A percentile compares a stretch with the other conserved stretches of the same genome.
Evolutionary conservation across 1,284 basidiomycete species (phyloP).

Genomic region (Earliella scabrosa): DNA sequence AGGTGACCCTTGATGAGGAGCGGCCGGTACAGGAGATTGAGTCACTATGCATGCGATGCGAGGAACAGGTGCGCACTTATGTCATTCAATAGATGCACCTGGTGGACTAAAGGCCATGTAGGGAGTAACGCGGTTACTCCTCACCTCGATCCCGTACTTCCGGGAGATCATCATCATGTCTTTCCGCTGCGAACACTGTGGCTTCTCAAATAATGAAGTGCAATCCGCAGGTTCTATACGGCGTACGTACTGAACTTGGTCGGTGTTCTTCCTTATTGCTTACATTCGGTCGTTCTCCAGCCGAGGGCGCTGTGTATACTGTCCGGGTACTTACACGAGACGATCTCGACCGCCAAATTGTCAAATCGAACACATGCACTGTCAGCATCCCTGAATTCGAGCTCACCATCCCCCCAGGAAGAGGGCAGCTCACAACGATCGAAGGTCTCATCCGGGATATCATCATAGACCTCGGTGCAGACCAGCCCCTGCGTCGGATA

Average conservation of each 20-base stretch:
- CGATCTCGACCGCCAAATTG: constrained; percentile 93
- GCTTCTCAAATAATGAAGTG: constrained; percentile 91
- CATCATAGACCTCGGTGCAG: constrained; percentile 79
- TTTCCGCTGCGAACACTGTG: constrained; percentile 95
- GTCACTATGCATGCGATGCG: constrained; percentile 94
- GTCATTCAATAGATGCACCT: constrained; percentile 9
- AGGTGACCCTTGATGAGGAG: constrained; percentile 56
- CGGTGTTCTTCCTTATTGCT: neutral
- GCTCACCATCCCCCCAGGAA: constrained; percentile 87
- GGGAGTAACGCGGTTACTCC: constrained; percentile 90
- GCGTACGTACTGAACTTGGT: constrained; percentile 52
- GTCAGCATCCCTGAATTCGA: constrained; percentile 88
- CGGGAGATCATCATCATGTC: constrained; percentile 95
- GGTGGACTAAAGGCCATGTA: constrained; percentile 35
- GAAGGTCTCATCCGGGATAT: constrained; percentile 93
- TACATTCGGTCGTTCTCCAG: constrained; percentile 40
- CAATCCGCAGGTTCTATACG: constrained; percentile 91
- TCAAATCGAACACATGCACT: constrained; percentile 88
- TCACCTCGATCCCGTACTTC: constrained; percentile 97
- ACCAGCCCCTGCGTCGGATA: constrained; percentile 88
- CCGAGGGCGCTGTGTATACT: constrained; percentile 77
- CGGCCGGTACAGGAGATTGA: constrained; percentile 81
- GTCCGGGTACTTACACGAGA: constrained; percentile 75
- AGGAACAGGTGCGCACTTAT: constrained; percentile 71
- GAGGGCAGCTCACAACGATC: constrained; percentile 94